A percentile compares a stretch with the other conserved stretches of the same genome.
Evolutionary conservation across 345 rosid species (phyloP).

Genomic region (Eucalyptus cloeziana): DNA sequence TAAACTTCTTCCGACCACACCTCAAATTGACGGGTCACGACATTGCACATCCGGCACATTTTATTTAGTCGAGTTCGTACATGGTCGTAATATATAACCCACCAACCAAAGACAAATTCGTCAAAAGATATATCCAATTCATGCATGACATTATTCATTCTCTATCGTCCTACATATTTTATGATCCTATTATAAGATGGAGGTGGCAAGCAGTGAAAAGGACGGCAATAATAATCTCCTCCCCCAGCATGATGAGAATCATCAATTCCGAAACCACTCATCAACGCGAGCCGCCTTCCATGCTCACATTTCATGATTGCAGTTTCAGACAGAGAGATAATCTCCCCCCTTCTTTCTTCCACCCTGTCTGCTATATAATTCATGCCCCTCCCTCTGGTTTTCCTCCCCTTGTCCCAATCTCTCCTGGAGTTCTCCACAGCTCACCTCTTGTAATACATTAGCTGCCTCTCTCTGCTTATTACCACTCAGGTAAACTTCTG

Average conservation of each 20-base stretch:
- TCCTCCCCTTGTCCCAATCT: background rate
- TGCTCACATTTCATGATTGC: conserved; percentile 87
- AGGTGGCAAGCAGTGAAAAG: background rate
- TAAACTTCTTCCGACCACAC: background rate
- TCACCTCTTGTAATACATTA: background rate
- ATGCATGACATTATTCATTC: background rate
- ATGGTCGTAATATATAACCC: background rate
- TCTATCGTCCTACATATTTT: background rate
- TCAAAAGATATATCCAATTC: background rate
- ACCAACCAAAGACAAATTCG: background rate
- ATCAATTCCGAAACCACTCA: conserved; percentile 24
- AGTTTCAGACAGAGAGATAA: conserved; percentile 33
- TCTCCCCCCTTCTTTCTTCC: background rate
- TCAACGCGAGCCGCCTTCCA: conserved; percentile 83
- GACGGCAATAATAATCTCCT: background rate
- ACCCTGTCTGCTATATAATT: background rate
- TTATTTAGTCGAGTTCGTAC: background rate
- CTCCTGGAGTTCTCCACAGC: background rate
- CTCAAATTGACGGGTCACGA: background rate
- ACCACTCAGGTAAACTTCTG: background rate
- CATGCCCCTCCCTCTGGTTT: background rate
- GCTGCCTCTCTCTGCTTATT: background rate
- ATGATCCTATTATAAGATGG: background rate
- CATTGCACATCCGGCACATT: background rate
- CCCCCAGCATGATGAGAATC: background rate